Evolutionary conservation across 305 asterid genomes (phyloP).

Genomic region (Solanum hybrid): DNA sequence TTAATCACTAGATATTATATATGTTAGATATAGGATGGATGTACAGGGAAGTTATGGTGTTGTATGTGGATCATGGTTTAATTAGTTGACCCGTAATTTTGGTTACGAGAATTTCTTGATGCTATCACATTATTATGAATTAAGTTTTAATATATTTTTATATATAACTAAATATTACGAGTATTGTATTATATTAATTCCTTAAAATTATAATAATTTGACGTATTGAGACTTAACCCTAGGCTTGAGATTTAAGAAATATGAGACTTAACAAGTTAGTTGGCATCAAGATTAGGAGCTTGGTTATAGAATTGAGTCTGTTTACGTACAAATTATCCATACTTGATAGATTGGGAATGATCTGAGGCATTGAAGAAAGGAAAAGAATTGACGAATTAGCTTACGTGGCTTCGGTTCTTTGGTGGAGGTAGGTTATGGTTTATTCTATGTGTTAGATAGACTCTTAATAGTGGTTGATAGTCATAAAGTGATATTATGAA

Average conservation of each 20-base stretch:
- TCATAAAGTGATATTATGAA: too few relatives aligned
- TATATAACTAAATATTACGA: not conserved
- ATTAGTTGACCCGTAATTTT: not conserved
- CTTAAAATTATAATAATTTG: not conserved
- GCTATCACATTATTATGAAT: not conserved
- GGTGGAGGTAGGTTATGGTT: not conserved
- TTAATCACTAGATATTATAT: not conserved
- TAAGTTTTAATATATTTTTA: not conserved
- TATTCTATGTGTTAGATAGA: too few relatives aligned
- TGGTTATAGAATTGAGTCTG: not conserved
- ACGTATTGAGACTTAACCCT: not conserved
- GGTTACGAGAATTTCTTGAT: not conserved
- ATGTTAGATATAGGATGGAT: not conserved
- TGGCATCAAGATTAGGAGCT: not conserved
- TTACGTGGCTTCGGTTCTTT: not conserved
- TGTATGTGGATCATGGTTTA: not conserved
- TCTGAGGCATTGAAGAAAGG: not conserved
- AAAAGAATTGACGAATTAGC: not conserved
- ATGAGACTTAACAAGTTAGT: not conserved
- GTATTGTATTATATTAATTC: not conserved
- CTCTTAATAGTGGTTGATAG: too few relatives aligned
- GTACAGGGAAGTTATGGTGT: not conserved
- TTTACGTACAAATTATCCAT: not conserved
- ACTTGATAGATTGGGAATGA: not conserved
- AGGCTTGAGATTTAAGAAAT: not conserved